Conservation (phyloP, 2,329 filamentous ascomycete genomes). For the Leptographium lundbergii region DNA sequence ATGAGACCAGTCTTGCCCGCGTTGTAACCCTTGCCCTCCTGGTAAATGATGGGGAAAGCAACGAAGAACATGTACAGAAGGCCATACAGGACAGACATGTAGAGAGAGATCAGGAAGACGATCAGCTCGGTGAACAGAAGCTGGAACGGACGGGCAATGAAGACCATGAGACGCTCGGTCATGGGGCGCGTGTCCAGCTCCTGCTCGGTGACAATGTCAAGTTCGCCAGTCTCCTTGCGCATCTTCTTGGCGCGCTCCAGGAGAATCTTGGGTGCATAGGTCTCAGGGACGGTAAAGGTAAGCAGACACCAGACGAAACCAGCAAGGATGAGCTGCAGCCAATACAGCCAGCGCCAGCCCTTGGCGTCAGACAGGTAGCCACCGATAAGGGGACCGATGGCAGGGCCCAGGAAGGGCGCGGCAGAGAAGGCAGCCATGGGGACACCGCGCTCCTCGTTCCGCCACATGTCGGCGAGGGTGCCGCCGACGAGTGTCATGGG, state of each 20-base stretch:
- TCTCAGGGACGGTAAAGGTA: constrained; percentile 82
- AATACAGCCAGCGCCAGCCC: constrained; percentile 16
- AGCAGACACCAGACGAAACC: constrained; percentile 61
- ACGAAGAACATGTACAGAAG: constrained; percentile 69
- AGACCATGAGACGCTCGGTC: constrained; percentile 55
- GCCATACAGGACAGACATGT: constrained; percentile 74
- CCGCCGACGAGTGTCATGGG: constrained; percentile 81
- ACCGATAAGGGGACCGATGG: constrained; percentile 63
- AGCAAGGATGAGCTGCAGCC: constrained; percentile 70
- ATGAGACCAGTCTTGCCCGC: constrained; percentile 66
- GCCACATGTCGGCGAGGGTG: constrained; percentile 75
- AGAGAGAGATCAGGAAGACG: constrained; percentile 69
- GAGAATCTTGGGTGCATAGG: constrained; percentile 71
- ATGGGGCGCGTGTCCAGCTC: constrained; percentile 65
- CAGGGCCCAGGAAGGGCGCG: constrained; percentile 72
- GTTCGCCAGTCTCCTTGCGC: constrained; percentile 53
- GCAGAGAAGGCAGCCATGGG: constrained; percentile 80
- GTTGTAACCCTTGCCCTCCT: constrained; percentile 66
- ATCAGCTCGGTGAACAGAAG: constrained; percentile 76
- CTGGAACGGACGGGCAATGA: constrained; percentile 73
- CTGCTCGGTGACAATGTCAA: constrained; percentile 62
- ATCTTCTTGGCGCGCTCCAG: constrained; percentile 57
- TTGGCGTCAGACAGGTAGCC: constrained; percentile 34
- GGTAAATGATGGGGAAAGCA: constrained; percentile 58
- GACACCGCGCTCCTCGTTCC: constrained; percentile 68